Evolutionary conservation across 768 basidiomycete species (phyloP).

Genomic region (Tricholomella constricta): DNA sequence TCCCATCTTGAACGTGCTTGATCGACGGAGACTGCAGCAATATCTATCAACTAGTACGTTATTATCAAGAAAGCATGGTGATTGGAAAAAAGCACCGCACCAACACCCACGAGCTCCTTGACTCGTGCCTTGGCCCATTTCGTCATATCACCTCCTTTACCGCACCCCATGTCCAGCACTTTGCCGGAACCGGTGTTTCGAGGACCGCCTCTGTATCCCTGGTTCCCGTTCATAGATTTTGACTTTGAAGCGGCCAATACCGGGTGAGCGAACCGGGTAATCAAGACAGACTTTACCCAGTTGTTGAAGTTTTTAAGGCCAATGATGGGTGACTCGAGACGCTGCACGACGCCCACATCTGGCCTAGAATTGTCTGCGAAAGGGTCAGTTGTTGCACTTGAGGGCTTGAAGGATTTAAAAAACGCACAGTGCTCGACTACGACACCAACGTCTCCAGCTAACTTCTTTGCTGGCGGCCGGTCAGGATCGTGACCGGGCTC

Average conservation of each 20-base stretch:
- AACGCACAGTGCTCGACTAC: constrained; percentile 81
- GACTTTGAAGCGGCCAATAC: constrained; percentile 48
- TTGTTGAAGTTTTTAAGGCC: constrained; percentile 99
- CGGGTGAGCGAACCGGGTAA: constrained; percentile 84
- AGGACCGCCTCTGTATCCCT: constrained; percentile 21
- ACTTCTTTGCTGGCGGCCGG: constrained; percentile 48
- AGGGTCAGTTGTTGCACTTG: constrained; percentile 1
- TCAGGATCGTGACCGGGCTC: constrained; percentile 40
- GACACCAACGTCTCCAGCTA: constrained; percentile 68
- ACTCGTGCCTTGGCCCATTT: constrained; percentile 94
- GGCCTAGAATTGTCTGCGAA: constrained; percentile 86
- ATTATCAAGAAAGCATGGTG: constrained; percentile 8
- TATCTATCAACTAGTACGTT: constrained; percentile 51
- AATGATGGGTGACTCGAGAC: constrained; percentile 90
- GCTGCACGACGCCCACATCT: constrained; percentile 84
- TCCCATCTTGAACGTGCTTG: constrained; percentile 83
- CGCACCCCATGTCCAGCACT: constrained; percentile 96
- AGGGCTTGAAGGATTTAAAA: constrained; percentile 3
- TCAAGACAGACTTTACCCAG: constrained; percentile 98
- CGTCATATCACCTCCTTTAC: constrained; percentile 96
- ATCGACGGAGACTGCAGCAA: constrained; percentile 84
- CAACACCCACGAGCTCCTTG: constrained; percentile 77
- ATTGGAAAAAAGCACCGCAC: constrained; percentile 54
- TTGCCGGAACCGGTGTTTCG: constrained; percentile 53
- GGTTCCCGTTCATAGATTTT: constrained; percentile 22